Conservation (phyloP, 2,329 filamentous ascomycete genomes). For the Colletotrichum sublineola region DNA sequence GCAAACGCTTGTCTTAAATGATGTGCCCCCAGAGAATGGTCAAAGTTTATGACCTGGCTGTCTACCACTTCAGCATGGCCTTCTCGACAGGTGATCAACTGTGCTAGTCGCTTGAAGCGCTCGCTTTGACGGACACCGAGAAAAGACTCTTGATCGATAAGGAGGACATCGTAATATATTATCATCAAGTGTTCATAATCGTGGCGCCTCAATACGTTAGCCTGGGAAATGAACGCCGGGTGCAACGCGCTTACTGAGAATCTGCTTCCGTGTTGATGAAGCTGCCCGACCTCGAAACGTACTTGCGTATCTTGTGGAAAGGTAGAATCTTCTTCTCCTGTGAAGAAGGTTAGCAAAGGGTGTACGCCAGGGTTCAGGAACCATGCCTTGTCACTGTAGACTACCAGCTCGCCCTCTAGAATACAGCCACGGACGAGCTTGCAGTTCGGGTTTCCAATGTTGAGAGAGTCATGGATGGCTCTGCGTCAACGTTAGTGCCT, state of each 20-base stretch:
- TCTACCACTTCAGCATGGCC: constrained; percentile 78
- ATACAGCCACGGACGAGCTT: constrained; percentile 77
- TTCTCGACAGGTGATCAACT: constrained; percentile 63
- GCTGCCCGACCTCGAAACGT: constrained; percentile 79
- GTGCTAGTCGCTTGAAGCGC: constrained; percentile 70
- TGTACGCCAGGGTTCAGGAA: neutral
- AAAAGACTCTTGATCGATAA: constrained; percentile 67
- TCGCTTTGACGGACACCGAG: constrained; percentile 67
- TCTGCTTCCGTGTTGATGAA: constrained; percentile 78
- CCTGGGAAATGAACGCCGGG: neutral
- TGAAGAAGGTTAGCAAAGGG: constrained; percentile 40
- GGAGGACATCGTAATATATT: constrained; percentile 70
- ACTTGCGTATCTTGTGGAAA: constrained; percentile 87
- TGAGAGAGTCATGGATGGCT: constrained; percentile 74
- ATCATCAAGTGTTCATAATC: constrained; percentile 71
- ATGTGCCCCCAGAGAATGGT: constrained; percentile 61
- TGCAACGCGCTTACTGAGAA: constrained; percentile 66
- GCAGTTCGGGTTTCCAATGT: constrained; percentile 70
- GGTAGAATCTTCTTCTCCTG: constrained; percentile 74
- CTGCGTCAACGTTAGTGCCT: constrained; percentile 48
- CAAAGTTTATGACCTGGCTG: constrained; percentile 77
- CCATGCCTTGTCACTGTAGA: constrained; percentile 75
- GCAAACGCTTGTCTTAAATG: constrained; percentile 76
- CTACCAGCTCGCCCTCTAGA: constrained; percentile 85
- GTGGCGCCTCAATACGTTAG: constrained; percentile 56